Conservation (phyloP, 2,329 filamentous ascomycete genomes). For the Fusarium burgessii region DNA sequence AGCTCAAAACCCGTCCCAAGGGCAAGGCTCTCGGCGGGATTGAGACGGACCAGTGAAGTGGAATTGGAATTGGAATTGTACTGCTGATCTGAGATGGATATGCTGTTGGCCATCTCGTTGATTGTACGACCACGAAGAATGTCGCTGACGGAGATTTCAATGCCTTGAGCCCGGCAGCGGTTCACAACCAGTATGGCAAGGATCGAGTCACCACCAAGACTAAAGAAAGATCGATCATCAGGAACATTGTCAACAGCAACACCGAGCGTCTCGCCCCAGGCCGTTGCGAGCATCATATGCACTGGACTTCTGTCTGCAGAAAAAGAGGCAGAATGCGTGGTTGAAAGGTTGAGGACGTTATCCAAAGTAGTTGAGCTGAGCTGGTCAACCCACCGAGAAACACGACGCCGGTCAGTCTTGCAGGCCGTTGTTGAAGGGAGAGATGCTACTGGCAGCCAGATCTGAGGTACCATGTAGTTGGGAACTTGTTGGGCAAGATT, state of each 20-base stretch:
- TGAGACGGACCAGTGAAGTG: neutral
- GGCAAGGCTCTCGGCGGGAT: neutral
- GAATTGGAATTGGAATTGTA: neutral
- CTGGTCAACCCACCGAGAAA: neutral
- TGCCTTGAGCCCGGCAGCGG: neutral
- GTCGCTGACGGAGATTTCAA: neutral
- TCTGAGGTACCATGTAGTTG: conserved; percentile 28
- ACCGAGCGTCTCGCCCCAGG: neutral
- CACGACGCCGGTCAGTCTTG: conserved; percentile 1
- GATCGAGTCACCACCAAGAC: conserved; percentile 1
- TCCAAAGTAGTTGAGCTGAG: neutral
- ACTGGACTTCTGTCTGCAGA: neutral
- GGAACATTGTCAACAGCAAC: neutral
- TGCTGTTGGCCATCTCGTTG: neutral
- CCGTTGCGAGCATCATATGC: neutral
- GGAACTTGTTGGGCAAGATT: conserved; percentile 15
- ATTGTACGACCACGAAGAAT: neutral
- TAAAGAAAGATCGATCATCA: conserved; percentile 1
- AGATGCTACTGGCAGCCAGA: conserved; percentile 8
- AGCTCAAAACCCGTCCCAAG: neutral
- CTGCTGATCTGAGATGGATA: neutral
- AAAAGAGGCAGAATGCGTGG: neutral
- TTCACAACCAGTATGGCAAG: neutral
- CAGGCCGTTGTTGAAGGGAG: conserved; percentile 3
- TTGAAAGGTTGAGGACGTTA: neutral